phyloP scores from a whole-genome alignment of 768 basidiomycete species.

The Mycena vitilis region DNA sequence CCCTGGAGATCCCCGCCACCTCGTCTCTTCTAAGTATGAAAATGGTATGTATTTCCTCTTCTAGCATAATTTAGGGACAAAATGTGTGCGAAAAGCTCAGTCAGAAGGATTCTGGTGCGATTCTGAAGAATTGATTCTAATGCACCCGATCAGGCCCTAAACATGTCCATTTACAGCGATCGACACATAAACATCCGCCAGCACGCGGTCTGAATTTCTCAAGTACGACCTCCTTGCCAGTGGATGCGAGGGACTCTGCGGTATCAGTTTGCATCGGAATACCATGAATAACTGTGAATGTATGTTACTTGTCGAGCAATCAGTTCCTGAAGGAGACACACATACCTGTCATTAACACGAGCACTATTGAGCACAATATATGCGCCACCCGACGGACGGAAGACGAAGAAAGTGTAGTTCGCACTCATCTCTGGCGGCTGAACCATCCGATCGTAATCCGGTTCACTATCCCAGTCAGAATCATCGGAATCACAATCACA shows the following conservation, averaged over 20 bases:
- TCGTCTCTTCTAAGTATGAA: too few relatives aligned
- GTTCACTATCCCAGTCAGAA: background rate
- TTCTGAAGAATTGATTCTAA: too few relatives aligned
- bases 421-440: background rate
- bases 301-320: background rate
- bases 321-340: background rate
- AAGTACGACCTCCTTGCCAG: background rate
- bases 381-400: background rate
- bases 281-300: background rate
- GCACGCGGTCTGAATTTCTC: too few relatives aligned
- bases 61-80: too few relatives aligned
- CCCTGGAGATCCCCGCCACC: too few relatives aligned
- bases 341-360: background rate
- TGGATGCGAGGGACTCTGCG: background rate
- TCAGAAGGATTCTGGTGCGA: too few relatives aligned
- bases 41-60: too few relatives aligned
- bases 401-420: conserved; percentile 5
- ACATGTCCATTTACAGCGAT: too few relatives aligned
- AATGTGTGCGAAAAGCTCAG: too few relatives aligned
- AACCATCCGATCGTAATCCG: background rate
- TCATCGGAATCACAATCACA: background rate
- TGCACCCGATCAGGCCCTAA: too few relatives aligned
- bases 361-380: conserved; percentile 5
- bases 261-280: background rate
- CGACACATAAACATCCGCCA: too few relatives aligned